Evolutionary conservation across 2,329 filamentous ascomycete genomes (phyloP), one percentile per base, ranked within the genome.

Genomic region (Colletotrichum magnum): DNA sequence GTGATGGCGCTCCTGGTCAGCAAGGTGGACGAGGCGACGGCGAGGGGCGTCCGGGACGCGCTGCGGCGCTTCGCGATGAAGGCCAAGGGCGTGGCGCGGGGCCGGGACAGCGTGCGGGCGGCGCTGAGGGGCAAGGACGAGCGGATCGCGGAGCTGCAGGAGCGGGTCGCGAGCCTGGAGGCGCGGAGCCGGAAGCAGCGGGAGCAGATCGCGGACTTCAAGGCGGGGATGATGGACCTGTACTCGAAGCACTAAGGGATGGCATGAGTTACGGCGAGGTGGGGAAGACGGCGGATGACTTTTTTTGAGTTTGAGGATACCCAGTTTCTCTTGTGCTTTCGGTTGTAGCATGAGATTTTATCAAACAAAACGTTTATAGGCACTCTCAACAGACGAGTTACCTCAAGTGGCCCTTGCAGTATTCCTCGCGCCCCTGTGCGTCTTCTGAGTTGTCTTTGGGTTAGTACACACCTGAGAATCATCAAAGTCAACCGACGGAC

Each of bases 41-140:
- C 82, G 5, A 67, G 72, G 2, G 78, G 75, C 24, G 77, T 92
- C 2, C 77, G 78, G 0, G 68, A 72, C 26, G 73, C 88, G 7
- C 81, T 93, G 39, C 82, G 85, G 43, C 86, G 80, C 52, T 85
- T 93, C 72, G 86, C 88, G 16, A 79, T 90, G 59, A 86, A 84
- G 59, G 84, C 86, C 0, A 88, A 87, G 73, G 93, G 92, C 0
- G 83, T 93, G 21, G 83, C 84, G 47, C 86, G 86, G 70, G 91
- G 92, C 0, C 83, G 92, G 2, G 92, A 95, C 69, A 87, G 91
- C 6, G 86, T 88, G 4, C 82, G 93, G n/a, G 78, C 87, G 9
- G 87, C 86, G 4, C 75, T 93, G 41, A 90, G 88, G 75, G 84
- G 85, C 5, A 90, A 90, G 72, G 91, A 95, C 36, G 75, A 75